Evolutionary conservation across 352 stramenopile genomes (phyloP).

Genomic region (Globisporangium spiculum): DNA sequence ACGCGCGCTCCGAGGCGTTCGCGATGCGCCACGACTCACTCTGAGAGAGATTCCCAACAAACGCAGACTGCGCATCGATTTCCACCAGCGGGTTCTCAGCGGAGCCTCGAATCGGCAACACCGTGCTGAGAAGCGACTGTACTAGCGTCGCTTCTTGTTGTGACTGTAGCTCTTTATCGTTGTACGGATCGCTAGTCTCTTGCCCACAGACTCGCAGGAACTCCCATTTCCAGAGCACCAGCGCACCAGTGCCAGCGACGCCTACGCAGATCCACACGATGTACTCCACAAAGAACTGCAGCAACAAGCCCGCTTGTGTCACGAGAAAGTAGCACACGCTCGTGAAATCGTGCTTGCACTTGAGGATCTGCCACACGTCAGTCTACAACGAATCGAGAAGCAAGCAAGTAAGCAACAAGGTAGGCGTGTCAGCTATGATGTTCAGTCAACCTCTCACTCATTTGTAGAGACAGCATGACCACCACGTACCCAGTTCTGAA

Average conservation of each 20-base stretch:
- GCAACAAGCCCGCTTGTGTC: slow-evolving; percentile 31
- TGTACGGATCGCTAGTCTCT: neutral
- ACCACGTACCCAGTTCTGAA: slow-evolving; percentile 31
- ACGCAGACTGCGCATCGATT: neutral
- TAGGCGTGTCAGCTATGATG: neutral
- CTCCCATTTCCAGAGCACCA: slow-evolving; percentile 47
- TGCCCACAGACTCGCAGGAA: slow-evolving; percentile 18
- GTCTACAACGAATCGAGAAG: neutral
- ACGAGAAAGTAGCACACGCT: slow-evolving; percentile 41
- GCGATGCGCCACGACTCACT: neutral
- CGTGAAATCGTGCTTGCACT: slow-evolving; percentile 37
- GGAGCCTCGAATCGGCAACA: slow-evolving; percentile 10
- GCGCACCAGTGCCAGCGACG: slow-evolving; percentile 27
- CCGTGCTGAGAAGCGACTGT: slow-evolving; percentile 9
- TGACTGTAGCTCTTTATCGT: neutral
- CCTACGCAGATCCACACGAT: slow-evolving; percentile 32
- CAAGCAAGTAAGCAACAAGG: neutral
- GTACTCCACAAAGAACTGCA: slow-evolving; percentile 36
- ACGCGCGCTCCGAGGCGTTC: slow-evolving; percentile 6
- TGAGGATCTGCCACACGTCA: slow-evolving; percentile 37
- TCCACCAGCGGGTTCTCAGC: slow-evolving; percentile 3
- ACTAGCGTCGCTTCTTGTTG: neutral
- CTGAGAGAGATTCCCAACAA: neutral
- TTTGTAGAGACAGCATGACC: neutral
- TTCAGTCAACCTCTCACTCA: neutral